These are phyloP conservation scores for Sedum album DNA, from an alignment of 164 flowering plant genomes.

Conservation along the genomic window DNA sequence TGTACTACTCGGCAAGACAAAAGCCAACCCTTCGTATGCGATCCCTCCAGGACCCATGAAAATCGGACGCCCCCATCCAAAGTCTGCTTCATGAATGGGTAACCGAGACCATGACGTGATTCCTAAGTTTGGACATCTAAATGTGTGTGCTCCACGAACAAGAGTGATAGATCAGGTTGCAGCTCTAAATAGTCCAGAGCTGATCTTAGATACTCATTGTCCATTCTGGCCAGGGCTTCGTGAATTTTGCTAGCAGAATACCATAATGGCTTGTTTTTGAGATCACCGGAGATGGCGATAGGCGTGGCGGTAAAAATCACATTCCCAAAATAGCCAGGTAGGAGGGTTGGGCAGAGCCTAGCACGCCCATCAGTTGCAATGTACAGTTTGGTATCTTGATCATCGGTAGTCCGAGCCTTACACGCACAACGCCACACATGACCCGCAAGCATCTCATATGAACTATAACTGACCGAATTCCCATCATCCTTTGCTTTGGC, in stretches of 20 bases:
- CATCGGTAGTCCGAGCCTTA: slow-evolving; percentile 19
- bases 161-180: slow-evolving; percentile 14
- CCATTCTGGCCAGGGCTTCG: slow-evolving; percentile 11
- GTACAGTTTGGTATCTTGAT: slow-evolving; percentile 16
- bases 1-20: slow-evolving; percentile 14
- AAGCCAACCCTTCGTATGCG: slow-evolving; percentile 14
- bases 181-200: slow-evolving; percentile 24
- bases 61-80: slow-evolving; percentile 30
- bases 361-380: slow-evolving; percentile 17
- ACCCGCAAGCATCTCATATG: slow-evolving; percentile 16
- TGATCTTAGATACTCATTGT: slow-evolving; percentile 22
- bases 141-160: slow-evolving; percentile 14
- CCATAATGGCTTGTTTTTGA: slow-evolving; percentile 5
- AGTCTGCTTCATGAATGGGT: slow-evolving; percentile 25
- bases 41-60: slow-evolving; percentile 19
- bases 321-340: slow-evolving; percentile 20
- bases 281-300: slow-evolving; percentile 11
- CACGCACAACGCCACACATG: slow-evolving; percentile 24
- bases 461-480: slow-evolving; percentile 4
- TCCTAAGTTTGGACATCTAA: slow-evolving; percentile 17
- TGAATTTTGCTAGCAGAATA: slow-evolving; percentile 15
- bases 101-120: no score
- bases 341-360: slow-evolving; percentile 17
- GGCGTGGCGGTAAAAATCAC: slow-evolving; percentile 15
- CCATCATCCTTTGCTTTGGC: slow-evolving; percentile 10